These are phyloP conservation scores for Kuraishia borneana DNA, from an alignment of 805 yeast species.

Conservation along the genomic window DNA sequence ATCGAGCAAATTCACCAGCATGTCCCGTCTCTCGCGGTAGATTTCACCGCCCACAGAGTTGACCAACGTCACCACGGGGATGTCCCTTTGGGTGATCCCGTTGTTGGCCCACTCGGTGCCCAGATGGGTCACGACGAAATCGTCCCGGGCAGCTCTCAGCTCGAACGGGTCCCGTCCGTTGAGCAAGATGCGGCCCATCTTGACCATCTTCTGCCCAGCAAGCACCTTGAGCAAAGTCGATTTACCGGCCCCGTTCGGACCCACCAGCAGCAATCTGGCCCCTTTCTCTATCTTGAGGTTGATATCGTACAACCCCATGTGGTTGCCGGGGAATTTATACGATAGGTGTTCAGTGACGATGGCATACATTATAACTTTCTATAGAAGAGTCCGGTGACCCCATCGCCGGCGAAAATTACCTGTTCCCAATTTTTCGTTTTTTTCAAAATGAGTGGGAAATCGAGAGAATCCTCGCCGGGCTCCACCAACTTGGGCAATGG, in stretches of 20 bases:
- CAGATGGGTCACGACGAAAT: slow-evolving; percentile 45
- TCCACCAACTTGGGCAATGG: slow-evolving; percentile 46
- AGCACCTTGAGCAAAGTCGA: slow-evolving; percentile 75
- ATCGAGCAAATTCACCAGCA: slow-evolving; percentile 66
- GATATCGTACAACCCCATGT: slow-evolving; percentile 60
- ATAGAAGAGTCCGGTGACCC: slow-evolving; percentile 55
- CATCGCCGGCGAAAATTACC: slow-evolving; percentile 49
- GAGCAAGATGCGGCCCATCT: slow-evolving; percentile 56
- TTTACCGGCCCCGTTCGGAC: slow-evolving; percentile 97
- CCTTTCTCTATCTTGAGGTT: slow-evolving; percentile 54
- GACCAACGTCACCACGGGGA: slow-evolving; percentile 72
- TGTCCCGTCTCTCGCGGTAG: slow-evolving; percentile 66
- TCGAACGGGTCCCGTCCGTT: slow-evolving; percentile 82
- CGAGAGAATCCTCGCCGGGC: slow-evolving; percentile 21
- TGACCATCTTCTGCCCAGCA: slow-evolving; percentile 86
- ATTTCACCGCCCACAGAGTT: slow-evolving; percentile 72
- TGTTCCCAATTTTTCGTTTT: slow-evolving; percentile 30
- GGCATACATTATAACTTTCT: slow-evolving; percentile 22
- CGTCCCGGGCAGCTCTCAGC: slow-evolving; percentile 6
- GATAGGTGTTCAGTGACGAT: slow-evolving; percentile 54
- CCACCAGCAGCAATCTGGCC: slow-evolving; percentile 69
- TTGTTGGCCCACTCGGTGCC: slow-evolving; percentile 98
- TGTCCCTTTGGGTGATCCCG: slow-evolving; percentile 81
- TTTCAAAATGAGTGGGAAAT: slow-evolving; percentile 17
- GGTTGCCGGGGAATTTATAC: slow-evolving; percentile 53